These are phyloP conservation scores for Flueggea neowawraea DNA, from an alignment of 441 rosid species.

Conservation along the genomic window DNA sequence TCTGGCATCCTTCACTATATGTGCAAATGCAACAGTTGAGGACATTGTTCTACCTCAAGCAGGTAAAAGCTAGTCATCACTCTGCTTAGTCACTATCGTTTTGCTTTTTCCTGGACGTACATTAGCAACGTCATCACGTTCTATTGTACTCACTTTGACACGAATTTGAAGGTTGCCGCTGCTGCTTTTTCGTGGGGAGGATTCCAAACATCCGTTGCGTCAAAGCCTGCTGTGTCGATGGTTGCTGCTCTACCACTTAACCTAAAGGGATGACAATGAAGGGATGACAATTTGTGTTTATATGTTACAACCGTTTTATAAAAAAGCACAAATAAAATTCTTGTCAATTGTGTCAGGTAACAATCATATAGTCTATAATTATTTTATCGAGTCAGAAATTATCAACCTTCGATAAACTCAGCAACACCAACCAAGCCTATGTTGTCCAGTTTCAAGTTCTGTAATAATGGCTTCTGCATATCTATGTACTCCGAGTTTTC, in stretches of 20 bases:
- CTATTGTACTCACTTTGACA: background rate
- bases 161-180: conserved; percentile 26
- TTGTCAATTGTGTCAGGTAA: no score
- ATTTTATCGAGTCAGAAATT: no score
- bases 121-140: no score
- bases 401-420: no score
- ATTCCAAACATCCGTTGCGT: conserved; percentile 21
- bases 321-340: no score
- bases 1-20: conserved; percentile 14
- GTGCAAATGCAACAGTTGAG: conserved; percentile 22
- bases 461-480: no score
- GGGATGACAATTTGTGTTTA: background rate
- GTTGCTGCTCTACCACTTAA: conserved; percentile 14
- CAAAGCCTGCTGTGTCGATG: conserved; percentile 17
- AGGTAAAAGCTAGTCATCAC: conserved; percentile 12
- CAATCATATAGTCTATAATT: no score
- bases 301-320: no score
- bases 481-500: no score
- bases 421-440: no score
- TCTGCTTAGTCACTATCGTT: background rate
- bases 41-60: conserved; percentile 21
- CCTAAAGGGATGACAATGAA: background rate
- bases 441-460: no score
- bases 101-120: background rate
- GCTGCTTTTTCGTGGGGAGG: conserved; percentile 26